phyloP scores from a whole-genome alignment of 179 eudicot genomes.

The Corrigiola litoralis region DNA sequence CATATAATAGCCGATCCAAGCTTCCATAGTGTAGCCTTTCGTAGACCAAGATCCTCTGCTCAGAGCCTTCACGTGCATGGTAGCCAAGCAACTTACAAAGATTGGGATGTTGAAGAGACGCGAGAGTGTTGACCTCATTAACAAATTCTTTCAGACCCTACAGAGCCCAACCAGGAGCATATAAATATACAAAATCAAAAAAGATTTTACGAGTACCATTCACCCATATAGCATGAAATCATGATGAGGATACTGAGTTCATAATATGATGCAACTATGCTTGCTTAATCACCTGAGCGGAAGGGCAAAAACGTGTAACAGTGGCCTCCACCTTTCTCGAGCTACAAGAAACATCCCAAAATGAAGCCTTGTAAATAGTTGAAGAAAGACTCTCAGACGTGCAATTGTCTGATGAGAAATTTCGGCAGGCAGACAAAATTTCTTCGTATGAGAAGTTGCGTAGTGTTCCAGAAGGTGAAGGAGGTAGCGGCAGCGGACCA shows the following conservation, averaged over 20 bases:
- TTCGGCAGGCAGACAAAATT: slow-evolving; percentile 66
- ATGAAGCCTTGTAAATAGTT: slow-evolving; percentile 61
- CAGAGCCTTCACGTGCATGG: slow-evolving; percentile 87
- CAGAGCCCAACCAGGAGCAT: slow-evolving; percentile 1
- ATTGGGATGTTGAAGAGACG: slow-evolving; percentile 78
- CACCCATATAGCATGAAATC: neutral
- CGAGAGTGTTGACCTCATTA: slow-evolving; percentile 74
- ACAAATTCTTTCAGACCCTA: slow-evolving; percentile 80
- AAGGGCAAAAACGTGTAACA: slow-evolving; percentile 66
- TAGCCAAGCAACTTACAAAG: slow-evolving; percentile 86
- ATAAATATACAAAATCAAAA: neutral
- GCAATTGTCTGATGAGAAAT: slow-evolving; percentile 74
- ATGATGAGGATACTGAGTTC: neutral
- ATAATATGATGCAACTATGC: neutral
- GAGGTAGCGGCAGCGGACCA: slow-evolving; percentile 70
- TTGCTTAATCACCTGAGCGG: slow-evolving; percentile 51
- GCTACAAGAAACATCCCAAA: slow-evolving; percentile 44
- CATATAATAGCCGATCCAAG: slow-evolving; percentile 70
- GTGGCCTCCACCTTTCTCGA: slow-evolving; percentile 68
- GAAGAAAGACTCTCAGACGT: slow-evolving; percentile 81
- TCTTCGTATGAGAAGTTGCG: slow-evolving; percentile 68
- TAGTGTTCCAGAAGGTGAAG: slow-evolving; percentile 46
- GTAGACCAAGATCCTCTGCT: slow-evolving; percentile 74
- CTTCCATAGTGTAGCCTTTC: slow-evolving; percentile 96
- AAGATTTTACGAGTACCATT: too few relatives aligned